Evolutionary conservation across 2,329 filamentous ascomycete species (phyloP).

Genomic region (Fusarium ambrosium): DNA sequence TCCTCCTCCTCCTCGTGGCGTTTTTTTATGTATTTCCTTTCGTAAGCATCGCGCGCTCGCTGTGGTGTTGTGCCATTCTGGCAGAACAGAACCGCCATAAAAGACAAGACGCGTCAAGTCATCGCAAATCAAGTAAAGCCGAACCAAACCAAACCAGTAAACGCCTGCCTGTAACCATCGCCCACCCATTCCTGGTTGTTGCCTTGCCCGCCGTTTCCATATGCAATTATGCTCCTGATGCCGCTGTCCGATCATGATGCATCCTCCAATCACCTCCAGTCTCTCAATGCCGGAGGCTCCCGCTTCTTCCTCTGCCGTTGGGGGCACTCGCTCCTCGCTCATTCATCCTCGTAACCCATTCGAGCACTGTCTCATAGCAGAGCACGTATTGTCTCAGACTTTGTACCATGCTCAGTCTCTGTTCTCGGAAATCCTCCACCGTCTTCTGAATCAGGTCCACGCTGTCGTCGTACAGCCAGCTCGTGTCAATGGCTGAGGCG

Average conservation of each 20-base stretch:
- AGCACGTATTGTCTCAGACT: constrained; percentile 93
- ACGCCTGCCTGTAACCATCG: constrained; percentile 34
- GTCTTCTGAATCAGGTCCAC: constrained; percentile 87
- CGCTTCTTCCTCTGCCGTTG: constrained; percentile 47
- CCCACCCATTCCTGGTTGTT: constrained; percentile 15
- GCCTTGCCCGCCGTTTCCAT: constrained; percentile 27
- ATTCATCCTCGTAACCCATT: constrained; percentile 78
- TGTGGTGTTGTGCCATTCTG: constrained; percentile 18
- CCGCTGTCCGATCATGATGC: constrained; percentile 32
- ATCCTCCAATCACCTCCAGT: constrained; percentile 9
- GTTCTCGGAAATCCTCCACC: constrained; percentile 89
- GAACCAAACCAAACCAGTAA: constrained; percentile 25
- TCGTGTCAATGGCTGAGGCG: constrained; percentile 57
- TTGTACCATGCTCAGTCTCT: constrained; percentile 96
- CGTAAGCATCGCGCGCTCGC: constrained; percentile 36
- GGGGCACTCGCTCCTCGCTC: constrained; percentile 45
- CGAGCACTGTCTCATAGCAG: constrained; percentile 94
- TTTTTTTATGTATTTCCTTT: constrained; percentile 35
- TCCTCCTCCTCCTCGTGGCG: not conserved
- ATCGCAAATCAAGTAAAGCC: not conserved
- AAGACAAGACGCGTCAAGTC: not conserved
- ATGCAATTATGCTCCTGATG: constrained; percentile 39
- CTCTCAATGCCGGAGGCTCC: constrained; percentile 49
- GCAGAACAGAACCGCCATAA: not conserved
- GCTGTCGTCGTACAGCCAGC: constrained; percentile 78